Base-by-base conservation (phyloP, 805 yeast species). In the Ogataea zsoltii region DNA sequence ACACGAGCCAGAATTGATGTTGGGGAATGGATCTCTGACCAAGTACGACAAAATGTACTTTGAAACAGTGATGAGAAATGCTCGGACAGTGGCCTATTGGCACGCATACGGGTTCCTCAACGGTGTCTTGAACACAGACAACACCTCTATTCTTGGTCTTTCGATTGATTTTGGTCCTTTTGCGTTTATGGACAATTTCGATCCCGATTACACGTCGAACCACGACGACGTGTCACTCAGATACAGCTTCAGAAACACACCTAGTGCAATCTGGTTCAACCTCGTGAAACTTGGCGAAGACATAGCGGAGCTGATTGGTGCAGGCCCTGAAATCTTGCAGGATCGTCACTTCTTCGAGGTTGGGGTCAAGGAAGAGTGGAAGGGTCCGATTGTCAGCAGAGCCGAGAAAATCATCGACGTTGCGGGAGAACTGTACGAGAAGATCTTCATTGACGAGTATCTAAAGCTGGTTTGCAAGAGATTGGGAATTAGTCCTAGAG, bases 91-190 rank as follows among this genome's bases (percentile, higher is more conserved):
- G 2, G 96, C 96, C 2, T 72, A 77, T 53, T 88, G 96, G 88
- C 97, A 92, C 61, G 77, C 85, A 0, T 92, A 90, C 65, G 98
- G 97, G 2, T 91, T 92, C 58, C 65, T 91, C 54, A 94, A 92
- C 59, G 99, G 99, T 12, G 98, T 94, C 4, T 70, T 94, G 45
- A 92, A 92, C 63, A 91, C 98, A 0, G 99, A 92, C 61, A 92
- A 92, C 61, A 88, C 97, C 1, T 88, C 96, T 0, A 74, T 92
- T n/a, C 59, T 85, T 35, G 99, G 99, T 0, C 69, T 90, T 10
- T 79, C 96, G 0, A 78, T 94, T 65, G 99, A 92, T 65, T 94
- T 85, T 65, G 99, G 98, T 2, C 98, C 99, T 0, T 94, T 88
- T 68, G 87, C 95, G 15, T 85, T 90, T 49, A 77, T 91, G 85